A percentile compares a stretch with the other conserved stretches of the same genome.
Conservation (phyloP, 2,329 filamentous ascomycete species). For the Nigrospora osmanthi region DNA sequence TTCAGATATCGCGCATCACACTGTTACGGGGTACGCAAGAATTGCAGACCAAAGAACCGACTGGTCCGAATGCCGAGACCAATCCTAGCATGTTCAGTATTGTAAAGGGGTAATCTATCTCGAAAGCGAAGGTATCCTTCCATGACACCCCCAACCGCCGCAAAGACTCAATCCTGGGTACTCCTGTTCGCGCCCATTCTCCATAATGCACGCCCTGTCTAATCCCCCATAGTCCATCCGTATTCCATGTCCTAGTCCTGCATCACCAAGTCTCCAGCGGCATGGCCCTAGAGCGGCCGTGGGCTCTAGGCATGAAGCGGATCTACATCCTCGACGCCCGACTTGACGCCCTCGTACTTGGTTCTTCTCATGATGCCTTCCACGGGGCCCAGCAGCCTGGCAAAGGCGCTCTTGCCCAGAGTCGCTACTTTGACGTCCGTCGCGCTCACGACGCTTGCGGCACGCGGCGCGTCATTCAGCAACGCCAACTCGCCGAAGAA, state of each 20-base stretch:
- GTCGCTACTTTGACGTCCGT: conserved; percentile 90
- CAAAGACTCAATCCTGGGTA: no score
- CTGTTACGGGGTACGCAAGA: no score
- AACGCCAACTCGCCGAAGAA: conserved; percentile 96
- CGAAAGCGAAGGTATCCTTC: conserved; percentile 2
- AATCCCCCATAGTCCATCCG: no score
- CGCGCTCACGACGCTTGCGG: conserved; percentile 76
- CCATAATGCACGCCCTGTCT: no score
- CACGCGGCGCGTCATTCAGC: conserved; percentile 86
- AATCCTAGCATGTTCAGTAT: no score
- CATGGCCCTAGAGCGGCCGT: no score
- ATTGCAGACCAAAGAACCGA: no score
- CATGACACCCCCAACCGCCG: background rate
- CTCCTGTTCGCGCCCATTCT: no score
- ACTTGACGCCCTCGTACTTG: conserved; percentile 51
- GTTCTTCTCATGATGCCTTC: conserved; percentile 89
- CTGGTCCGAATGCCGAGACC: no score
- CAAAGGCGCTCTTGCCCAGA: conserved; percentile 89
- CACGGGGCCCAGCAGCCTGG: conserved; percentile 84
- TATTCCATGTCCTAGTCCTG: no score
- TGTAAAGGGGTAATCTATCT: conserved; percentile 1
- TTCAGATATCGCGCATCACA: no score
- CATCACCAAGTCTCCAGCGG: no score
- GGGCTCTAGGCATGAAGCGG: conserved; percentile 41
- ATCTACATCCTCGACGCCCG: conserved; percentile 60